Percentiles rank a stretch among this genome's conserved stretches.
Conservation (phyloP, 176 grass and related monocot species). For the maize (Zea mays) region DNA sequence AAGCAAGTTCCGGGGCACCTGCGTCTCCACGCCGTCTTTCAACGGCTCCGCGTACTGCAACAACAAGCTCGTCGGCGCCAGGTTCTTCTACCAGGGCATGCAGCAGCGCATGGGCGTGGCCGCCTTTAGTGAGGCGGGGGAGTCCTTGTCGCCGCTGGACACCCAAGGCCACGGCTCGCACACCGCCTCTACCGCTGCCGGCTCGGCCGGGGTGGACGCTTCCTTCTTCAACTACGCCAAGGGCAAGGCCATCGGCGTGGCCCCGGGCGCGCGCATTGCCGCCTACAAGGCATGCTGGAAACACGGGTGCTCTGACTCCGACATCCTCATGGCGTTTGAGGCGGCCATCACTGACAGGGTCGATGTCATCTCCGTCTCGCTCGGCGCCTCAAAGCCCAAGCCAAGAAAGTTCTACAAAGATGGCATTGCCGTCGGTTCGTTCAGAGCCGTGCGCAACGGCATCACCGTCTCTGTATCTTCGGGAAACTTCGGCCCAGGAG, state of each 20-base stretch:
- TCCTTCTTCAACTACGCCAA: slow-evolving; percentile 30
- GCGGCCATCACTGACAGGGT: slow-evolving; percentile 37
- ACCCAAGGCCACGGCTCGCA: slow-evolving; percentile 50
- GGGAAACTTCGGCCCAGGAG: slow-evolving; percentile 37
- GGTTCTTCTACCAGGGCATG: neutral
- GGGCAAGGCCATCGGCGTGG: slow-evolving; percentile 37
- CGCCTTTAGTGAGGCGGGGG: slow-evolving; percentile 31
- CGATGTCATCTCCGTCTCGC: slow-evolving; percentile 41
- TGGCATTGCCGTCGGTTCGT: slow-evolving; percentile 32
- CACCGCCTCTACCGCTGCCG: slow-evolving; percentile 47
- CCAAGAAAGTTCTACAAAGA: neutral
- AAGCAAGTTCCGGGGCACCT: slow-evolving; percentile 15
- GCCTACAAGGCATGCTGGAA: slow-evolving; percentile 49
- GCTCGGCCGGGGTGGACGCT: slow-evolving; percentile 11
- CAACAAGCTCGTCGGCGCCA: slow-evolving; percentile 50
- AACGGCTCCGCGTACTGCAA: slow-evolving; percentile 36
- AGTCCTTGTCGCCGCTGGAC: slow-evolving; percentile 48
- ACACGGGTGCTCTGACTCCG: slow-evolving; percentile 14
- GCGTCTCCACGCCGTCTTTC: slow-evolving; percentile 17
- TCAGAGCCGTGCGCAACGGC: slow-evolving; percentile 42
- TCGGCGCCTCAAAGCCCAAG: slow-evolving; percentile 1
- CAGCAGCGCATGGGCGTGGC: neutral
- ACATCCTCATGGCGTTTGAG: slow-evolving; percentile 46
- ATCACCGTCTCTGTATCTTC: slow-evolving; percentile 39
- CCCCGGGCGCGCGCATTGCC: slow-evolving; percentile 39